Conservation (phyloP, 106 monocot genomes). For the Dendrobium catenatum region DNA sequence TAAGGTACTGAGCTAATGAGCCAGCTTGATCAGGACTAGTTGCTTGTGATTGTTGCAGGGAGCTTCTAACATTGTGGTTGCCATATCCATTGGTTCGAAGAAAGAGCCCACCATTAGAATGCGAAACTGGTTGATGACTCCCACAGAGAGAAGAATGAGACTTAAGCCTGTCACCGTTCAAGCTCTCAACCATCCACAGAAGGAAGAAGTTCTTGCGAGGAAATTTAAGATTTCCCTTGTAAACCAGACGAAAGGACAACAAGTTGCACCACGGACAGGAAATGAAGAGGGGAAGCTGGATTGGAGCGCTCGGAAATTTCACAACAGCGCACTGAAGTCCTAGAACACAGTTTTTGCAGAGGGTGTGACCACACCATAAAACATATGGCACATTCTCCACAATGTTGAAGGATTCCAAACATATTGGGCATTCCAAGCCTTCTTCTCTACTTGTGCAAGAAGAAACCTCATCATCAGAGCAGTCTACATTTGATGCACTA, state of each 20-base stretch:
- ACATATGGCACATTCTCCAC: constrained; percentile 31
- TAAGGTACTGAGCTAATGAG: constrained; percentile 6
- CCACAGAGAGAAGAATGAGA: constrained; percentile 1
- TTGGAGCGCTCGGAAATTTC: constrained; percentile 21
- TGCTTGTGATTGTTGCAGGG: neutral
- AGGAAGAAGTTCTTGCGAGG: constrained; percentile 29
- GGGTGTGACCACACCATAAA: constrained; percentile 33
- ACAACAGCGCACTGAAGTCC: constrained; percentile 22
- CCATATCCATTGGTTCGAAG: neutral
- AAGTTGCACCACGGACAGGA: constrained; percentile 30
- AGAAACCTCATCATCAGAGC: constrained; percentile 54
- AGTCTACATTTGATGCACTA: constrained; percentile 16
- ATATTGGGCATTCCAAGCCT: constrained; percentile 36
- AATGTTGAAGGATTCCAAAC: constrained; percentile 31
- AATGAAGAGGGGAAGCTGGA: constrained; percentile 29
- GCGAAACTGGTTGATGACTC: neutral
- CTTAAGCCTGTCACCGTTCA: constrained; percentile 12
- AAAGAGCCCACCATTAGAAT: neutral
- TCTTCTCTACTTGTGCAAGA: constrained; percentile 42
- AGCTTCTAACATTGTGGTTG: neutral
- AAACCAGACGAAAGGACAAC: constrained; percentile 22
- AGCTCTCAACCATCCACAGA: constrained; percentile 35
- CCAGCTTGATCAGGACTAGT: neutral
- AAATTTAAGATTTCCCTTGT: constrained; percentile 29
- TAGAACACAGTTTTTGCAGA: constrained; percentile 32